Conservation (phyloP, 1,284 basidiomycete species). For the Laetiporus sulphureus region DNA sequence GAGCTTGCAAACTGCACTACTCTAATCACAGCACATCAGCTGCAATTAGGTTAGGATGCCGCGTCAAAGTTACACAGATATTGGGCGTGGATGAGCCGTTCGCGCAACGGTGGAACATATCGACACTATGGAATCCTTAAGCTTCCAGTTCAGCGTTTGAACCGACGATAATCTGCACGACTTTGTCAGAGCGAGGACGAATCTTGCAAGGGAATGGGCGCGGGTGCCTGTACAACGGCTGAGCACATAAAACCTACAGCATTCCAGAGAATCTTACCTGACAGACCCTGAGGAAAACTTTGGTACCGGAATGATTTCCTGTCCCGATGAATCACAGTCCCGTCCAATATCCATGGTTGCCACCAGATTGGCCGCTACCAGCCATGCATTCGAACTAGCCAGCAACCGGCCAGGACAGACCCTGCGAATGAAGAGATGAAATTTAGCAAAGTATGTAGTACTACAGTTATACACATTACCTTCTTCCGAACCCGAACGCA, state of each 20-base stretch:
- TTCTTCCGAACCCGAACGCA: slow-evolving; percentile 2
- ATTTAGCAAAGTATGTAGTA: background rate
- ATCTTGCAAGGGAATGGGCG: background rate
- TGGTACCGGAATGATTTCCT: background rate
- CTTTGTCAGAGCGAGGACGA: background rate
- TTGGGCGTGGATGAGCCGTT: no score
- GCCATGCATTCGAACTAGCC: background rate
- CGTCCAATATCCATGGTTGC: background rate
- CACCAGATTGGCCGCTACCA: background rate
- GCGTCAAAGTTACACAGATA: no score
- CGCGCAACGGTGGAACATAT: no score
- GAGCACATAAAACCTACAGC: background rate
- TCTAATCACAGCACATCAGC: no score
- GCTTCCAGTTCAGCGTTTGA: no score
- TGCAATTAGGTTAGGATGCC: no score
- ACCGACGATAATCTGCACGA: background rate
- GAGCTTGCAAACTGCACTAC: no score
- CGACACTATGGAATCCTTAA: no score
- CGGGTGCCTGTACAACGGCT: background rate
- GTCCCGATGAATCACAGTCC: background rate
- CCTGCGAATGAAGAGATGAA: background rate
- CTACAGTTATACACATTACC: background rate
- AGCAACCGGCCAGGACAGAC: slow-evolving; percentile 1
- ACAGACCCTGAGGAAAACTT: background rate
- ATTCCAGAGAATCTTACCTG: background rate